These are phyloP conservation scores for Pseudognaphalium luteoalbum DNA, from an alignment of 129 eudicot species.

Conservation along the genomic window DNA sequence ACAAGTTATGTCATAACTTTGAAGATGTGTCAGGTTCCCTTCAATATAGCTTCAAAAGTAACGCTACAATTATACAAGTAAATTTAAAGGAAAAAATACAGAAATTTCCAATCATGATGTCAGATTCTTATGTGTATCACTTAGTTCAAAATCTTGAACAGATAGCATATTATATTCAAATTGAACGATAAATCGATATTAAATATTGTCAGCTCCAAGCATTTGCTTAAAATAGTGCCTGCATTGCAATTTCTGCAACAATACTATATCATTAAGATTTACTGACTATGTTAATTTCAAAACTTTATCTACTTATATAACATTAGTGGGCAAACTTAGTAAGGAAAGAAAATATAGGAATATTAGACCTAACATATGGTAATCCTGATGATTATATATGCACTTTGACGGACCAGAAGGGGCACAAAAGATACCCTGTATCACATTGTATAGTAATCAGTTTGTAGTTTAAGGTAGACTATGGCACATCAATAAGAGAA, in stretches of 20 bases:
- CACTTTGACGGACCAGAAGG: background rate
- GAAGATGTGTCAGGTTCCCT: background rate
- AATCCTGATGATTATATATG: slow-evolving; percentile 14
- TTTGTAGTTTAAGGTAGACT: background rate
- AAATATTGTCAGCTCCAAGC: too few species aligned
- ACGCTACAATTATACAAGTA: background rate
- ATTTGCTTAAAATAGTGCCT: too few species aligned
- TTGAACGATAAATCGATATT: too few species aligned
- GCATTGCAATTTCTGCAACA: too few species aligned
- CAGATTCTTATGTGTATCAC: background rate
- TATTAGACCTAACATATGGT: slow-evolving; percentile 15
- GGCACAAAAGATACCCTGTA: background rate
- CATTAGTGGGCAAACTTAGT: background rate
- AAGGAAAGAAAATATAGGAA: background rate
- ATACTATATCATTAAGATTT: slow-evolving; percentile 9
- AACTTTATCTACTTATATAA: background rate
- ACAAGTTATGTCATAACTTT: slow-evolving; percentile 9
- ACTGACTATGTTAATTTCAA: background rate
- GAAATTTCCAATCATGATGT: background rate
- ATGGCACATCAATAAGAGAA: background rate
- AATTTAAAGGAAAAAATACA: background rate
- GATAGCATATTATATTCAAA: background rate
- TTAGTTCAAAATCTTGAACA: slow-evolving; percentile 6
- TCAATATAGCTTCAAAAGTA: background rate
- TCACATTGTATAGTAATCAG: slow-evolving; percentile 10